Base-by-base conservation (phyloP, 1,284 basidiomycete species). In the Apiotrichum laibachii region DNA sequence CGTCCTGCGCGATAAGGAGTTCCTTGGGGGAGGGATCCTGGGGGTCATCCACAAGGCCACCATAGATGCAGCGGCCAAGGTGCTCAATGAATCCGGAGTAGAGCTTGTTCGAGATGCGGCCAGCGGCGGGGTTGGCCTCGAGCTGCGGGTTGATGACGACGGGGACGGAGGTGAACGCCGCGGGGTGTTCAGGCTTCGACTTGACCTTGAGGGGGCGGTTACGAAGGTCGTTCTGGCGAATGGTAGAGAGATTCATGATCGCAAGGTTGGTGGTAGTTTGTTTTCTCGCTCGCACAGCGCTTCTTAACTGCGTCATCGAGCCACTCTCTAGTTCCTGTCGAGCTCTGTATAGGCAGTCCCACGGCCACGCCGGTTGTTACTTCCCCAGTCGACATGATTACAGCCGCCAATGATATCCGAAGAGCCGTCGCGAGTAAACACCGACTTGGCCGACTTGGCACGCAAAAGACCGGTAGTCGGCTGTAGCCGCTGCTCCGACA, bases 71-170 rank as follows among this genome's bases (percentile, higher is more conserved):
- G 53, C 85, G 73, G 0, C 78, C 79, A 68, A 86, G 81, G 63
- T 86, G 84, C 68, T 86, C 85, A 26, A 85, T 81, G 72, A 85
- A 86, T 2, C 84, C 84, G 26, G 83, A 83, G 72, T 84, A 85
- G 66, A 86, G 65, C 57, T 66, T 66, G 51, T 66, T 64, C 11
- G 63, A 64, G 34, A 72, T 60, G 15, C 65, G 65, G 2, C 57
- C 61, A 15, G 63, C 65, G 18, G 57, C 55, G 5, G 67, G 65
- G 51, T 72, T 62, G 13, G 65, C 64, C 42, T 70, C 50, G 19
- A 57, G 13, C 0, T 52, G 19, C 2, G 67, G 57, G 59, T 67
- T 59, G 52, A 75, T 61, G 2, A 53, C 39, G 49, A 75, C 47
- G 1, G 62, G 62, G 2, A 59, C 56, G 13, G 58, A 31, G 2